Percentiles rank a stretch among this genome's conserved stretches.
phyloP scores from a whole-genome alignment of 768 basidiomycete genomes.

The Panaeolus cyanescens region DNA sequence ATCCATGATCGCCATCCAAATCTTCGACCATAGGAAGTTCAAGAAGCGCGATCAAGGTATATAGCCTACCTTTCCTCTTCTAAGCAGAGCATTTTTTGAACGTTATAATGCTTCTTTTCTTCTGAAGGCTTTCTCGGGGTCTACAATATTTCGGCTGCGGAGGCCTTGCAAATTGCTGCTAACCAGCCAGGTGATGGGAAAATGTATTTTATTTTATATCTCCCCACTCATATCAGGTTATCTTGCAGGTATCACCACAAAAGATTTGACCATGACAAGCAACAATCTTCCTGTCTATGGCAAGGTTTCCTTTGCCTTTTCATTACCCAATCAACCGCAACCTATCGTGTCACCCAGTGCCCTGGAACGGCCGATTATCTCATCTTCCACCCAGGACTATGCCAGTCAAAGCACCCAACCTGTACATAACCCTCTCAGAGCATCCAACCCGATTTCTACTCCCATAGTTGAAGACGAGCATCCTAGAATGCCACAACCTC shows the following conservation, averaged over 20 bases:
- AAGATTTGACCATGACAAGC: conserved; percentile 72
- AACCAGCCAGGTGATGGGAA: conserved; percentile 44
- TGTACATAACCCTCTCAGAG: conserved; percentile 14
- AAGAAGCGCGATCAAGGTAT: conserved; percentile 81
- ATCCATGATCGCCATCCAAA: conserved; percentile 79
- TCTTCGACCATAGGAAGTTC: conserved; percentile 90
- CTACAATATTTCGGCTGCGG: conserved; percentile 54
- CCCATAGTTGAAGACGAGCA: conserved; percentile 19
- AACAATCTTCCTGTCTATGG: conserved; percentile 83
- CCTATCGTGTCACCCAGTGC: conserved; percentile 16
- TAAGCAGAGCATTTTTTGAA: conserved; percentile 8
- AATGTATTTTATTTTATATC: conserved; percentile 16
- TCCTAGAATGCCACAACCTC: conserved; percentile 14
- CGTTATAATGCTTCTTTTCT: conserved; percentile 1
- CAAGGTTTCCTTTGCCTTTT: conserved; percentile 70
- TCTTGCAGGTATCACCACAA: conserved; percentile 61
- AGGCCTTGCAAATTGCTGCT: conserved; percentile 51
- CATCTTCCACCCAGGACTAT: conserved; percentile 17
- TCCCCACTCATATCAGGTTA: conserved; percentile 13
- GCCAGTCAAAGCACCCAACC: conserved; percentile 16
- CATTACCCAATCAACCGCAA: conserved; percentile 37
- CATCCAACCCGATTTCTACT: conserved; percentile 20
- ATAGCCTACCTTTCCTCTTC: conserved; percentile 33
- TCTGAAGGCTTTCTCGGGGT: conserved; percentile 60
- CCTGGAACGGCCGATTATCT: conserved; percentile 11